Evolutionary conservation across 2,329 filamentous ascomycete genomes (phyloP).

Genomic region (Aspergillus transmontanensis): DNA sequence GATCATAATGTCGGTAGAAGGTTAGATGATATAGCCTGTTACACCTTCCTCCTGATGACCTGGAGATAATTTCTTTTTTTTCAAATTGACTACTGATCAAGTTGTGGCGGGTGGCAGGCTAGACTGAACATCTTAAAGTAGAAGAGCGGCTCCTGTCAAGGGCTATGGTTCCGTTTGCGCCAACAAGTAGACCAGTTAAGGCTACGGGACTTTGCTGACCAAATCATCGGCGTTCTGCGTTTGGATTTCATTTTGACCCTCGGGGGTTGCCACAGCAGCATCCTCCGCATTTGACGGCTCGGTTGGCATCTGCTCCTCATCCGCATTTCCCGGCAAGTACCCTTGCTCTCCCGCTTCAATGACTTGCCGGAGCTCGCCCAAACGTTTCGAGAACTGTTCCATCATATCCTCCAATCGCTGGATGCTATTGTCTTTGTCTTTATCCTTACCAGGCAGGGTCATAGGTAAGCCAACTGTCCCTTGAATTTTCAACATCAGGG

Average conservation of each 20-base stretch:
- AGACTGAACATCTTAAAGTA: background rate
- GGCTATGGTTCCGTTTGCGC: background rate
- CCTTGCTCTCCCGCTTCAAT: slow-evolving; percentile 38
- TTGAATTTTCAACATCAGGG: slow-evolving; percentile 49
- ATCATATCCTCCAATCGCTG: slow-evolving; percentile 49
- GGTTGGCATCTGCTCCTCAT: background rate
- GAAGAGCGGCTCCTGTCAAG: too few relatives aligned
- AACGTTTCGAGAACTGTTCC: slow-evolving; percentile 48
- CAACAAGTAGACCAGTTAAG: background rate
- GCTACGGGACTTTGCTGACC: background rate
- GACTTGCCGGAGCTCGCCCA: slow-evolving; percentile 46
- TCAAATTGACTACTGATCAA: background rate
- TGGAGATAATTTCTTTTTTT: background rate
- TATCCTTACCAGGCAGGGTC: slow-evolving; percentile 23
- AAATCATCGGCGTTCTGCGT: background rate
- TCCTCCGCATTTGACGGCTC: background rate
- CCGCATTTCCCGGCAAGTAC: background rate
- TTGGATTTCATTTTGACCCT: background rate
- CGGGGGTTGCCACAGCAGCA: background rate
- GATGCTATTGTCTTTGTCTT: slow-evolving; percentile 24
- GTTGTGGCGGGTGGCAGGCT: background rate
- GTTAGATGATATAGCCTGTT: background rate
- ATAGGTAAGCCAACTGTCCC: slow-evolving; percentile 40
- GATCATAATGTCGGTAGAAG: background rate
- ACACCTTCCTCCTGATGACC: background rate